Percentiles rank a stretch among this genome's conserved stretches.
phyloP scores from a whole-genome alignment of 2,329 filamentous ascomycete species.

The Cladosporium halotolerans region DNA sequence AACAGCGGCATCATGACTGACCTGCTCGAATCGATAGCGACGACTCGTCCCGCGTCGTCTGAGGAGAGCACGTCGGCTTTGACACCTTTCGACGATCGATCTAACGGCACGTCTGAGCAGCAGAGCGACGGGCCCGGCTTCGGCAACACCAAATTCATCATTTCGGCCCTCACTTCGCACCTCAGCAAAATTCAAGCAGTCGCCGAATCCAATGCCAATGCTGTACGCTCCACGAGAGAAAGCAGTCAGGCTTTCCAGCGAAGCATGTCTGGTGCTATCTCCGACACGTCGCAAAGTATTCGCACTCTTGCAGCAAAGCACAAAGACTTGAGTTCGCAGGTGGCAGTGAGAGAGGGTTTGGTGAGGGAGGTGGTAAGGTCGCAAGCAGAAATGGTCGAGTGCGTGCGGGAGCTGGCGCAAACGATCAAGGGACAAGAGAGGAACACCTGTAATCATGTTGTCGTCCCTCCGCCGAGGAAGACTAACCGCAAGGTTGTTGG shows the following conservation, averaged over 20 bases:
- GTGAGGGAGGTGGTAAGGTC: slow-evolving; percentile 21
- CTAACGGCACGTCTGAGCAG: neutral
- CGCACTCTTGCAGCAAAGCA: slow-evolving; percentile 5
- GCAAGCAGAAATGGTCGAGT: slow-evolving; percentile 21
- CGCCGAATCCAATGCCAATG: slow-evolving; percentile 23
- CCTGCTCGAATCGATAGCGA: slow-evolving; percentile 16
- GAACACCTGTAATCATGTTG: slow-evolving; percentile 23
- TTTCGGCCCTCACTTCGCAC: slow-evolving; percentile 24
- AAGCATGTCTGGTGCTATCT: slow-evolving; percentile 4
- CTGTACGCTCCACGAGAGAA: slow-evolving; percentile 19
- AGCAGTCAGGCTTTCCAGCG: slow-evolving; percentile 11
- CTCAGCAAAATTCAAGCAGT: slow-evolving; percentile 26
- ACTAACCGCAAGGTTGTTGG: slow-evolving; percentile 26
- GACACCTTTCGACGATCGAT: slow-evolving; percentile 4
- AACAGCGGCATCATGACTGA: slow-evolving; percentile 13
- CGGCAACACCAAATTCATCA: slow-evolving; percentile 22
- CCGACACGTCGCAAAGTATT: slow-evolving; percentile 12
- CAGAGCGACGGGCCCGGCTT: slow-evolving; percentile 12
- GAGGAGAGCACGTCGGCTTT: neutral
- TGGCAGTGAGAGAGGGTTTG: slow-evolving; percentile 22
- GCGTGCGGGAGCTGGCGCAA: slow-evolving; percentile 19
- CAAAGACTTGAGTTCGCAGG: slow-evolving; percentile 12
- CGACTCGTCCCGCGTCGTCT: neutral
- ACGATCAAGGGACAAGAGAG: slow-evolving; percentile 19
- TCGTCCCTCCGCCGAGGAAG: slow-evolving; percentile 28